These are phyloP conservation scores for Ophiocordyceps unilateralis DNA, from an alignment of 2,329 filamentous ascomycete genomes.

Conservation along the genomic window DNA sequence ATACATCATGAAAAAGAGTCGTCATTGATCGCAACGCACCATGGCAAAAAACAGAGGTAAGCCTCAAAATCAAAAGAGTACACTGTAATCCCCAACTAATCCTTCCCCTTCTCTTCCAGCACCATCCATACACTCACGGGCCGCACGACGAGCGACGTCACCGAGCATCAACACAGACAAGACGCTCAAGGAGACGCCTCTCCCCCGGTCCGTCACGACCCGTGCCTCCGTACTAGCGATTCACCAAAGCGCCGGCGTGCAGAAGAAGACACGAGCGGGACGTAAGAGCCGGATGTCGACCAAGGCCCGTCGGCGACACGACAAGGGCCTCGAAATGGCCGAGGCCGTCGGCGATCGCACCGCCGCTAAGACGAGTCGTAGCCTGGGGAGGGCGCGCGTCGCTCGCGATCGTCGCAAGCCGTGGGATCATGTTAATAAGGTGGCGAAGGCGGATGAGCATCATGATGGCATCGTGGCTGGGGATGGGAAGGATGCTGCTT, in stretches of 20 bases:
- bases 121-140: constrained; percentile 53
- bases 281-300: constrained; percentile 36
- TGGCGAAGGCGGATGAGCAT: constrained; percentile 8
- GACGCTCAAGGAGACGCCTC: constrained; percentile 43
- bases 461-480: constrained; percentile 5
- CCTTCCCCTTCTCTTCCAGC: constrained; percentile 19
- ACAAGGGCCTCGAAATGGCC: constrained; percentile 40
- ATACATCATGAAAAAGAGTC: too few species aligned
- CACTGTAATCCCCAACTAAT: too few species aligned
- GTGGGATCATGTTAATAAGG: constrained; percentile 42
- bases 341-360: constrained; percentile 43
- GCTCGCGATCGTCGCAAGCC: constrained; percentile 32
- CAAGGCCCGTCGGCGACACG: constrained; percentile 36
- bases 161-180: constrained; percentile 56
- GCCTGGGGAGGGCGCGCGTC: constrained; percentile 27
- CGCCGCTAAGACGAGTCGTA: constrained; percentile 35
- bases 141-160: constrained; percentile 54
- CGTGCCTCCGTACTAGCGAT: constrained; percentile 53
- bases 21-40: too few species aligned
- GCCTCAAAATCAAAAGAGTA: too few species aligned
- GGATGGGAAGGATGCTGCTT: too few species aligned
- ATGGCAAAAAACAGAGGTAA: constrained; percentile 6
- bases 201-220: constrained; percentile 18
- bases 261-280: constrained; percentile 44
- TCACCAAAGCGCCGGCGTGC: constrained; percentile 48